Base-by-base conservation (phyloP, 495 filamentous ascomycete genomes). In the Aspergillus avenaceus region DNA sequence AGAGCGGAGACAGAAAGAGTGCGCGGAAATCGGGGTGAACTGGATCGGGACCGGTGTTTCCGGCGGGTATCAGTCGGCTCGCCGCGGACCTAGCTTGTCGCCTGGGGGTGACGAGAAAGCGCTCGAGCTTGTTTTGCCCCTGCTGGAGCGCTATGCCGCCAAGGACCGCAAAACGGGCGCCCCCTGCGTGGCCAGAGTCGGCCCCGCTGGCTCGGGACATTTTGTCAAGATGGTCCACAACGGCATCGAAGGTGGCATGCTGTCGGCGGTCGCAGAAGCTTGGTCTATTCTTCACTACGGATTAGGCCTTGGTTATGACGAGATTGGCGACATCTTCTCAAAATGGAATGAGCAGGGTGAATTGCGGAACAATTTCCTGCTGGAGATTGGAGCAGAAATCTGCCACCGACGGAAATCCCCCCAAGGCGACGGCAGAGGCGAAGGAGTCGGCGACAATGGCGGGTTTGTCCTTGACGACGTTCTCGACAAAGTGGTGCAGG, bases 211-310 rank as follows among this genome's bases (percentile, higher is more conserved):
- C 2, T 74, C 78, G 1, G 85, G 85, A 1, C 82, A 90, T 62
- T 88, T 83, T 56, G 83, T 88, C 27, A 90, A 90, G 64, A 89
- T 88, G 84, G 76, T 87, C 0, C 86, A 90, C 57, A 88, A 89
- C 58, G 84, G 84, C 4, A 87, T 89, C 41, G 84, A 90, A 62
- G 83, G 87, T 41, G 84, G 83, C 14, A 85, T 88, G 82, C 69
- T 84, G 54, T 75, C 74, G 22, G 64, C 75, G 5, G 68, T 82
- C 23, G 77, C 75, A 24, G 86, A 90, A 60, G 79, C 81, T 2
- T 90, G 84, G 83, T 75, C 73, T 1, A 76, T 86, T 19, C 79
- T 90, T 64, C 69, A 73, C 27, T 74, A 72, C 36, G 77, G 80
- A 12, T 65, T 90, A 16, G 77, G 73, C 0, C 76, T 88, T 69